Evolutionary conservation across 1,284 basidiomycete genomes (phyloP).

Genomic region (Filobasidium uniguttulatum): DNA sequence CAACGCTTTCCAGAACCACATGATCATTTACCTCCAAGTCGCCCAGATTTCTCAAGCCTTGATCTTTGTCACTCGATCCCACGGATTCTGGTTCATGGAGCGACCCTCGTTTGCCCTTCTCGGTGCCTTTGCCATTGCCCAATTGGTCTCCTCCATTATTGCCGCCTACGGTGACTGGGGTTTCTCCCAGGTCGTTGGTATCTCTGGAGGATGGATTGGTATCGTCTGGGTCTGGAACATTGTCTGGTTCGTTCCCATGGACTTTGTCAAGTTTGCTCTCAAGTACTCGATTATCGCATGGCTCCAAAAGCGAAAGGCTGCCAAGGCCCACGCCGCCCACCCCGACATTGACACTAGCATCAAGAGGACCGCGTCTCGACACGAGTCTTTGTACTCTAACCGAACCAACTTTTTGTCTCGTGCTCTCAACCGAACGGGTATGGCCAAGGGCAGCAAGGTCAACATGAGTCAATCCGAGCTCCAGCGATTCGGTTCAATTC

Average conservation of each 20-base stretch:
- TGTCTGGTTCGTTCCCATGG: conserved; percentile 85
- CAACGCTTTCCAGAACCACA: conserved; percentile 41
- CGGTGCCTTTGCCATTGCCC: conserved; percentile 79
- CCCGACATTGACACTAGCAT: conserved; percentile 44
- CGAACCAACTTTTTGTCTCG: conserved; percentile 34
- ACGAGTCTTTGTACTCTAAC: conserved; percentile 73
- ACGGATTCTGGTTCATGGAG: conserved; percentile 97
- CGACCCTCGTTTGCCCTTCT: conserved; percentile 75
- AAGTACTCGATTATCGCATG: conserved; percentile 78
- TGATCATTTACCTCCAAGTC: conserved; percentile 64
- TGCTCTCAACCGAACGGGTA: conserved; percentile 25
- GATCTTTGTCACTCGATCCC: conserved; percentile 92
- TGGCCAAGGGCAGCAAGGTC: conserved; percentile 35
- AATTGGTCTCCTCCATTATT: conserved; percentile 88
- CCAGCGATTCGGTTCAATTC: conserved; percentile 37
- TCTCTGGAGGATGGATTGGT: conserved; percentile 90
- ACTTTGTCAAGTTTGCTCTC: conserved; percentile 92
- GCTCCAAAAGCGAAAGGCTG: conserved; percentile 57
- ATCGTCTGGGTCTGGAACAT: conserved; percentile 96
- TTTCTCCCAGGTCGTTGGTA: conserved; percentile 61
- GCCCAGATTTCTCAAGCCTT: conserved; percentile 97
- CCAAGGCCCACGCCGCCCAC: conserved; percentile 39
- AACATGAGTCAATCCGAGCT: conserved; percentile 40
- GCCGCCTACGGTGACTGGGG: conserved; percentile 84
- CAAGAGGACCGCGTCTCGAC: conserved; percentile 71